Evolutionary conservation across 371 early-diverging fungal genomes (phyloP), one percentile per base, ranked within the genome.

Genomic region (Rhizomucor miehei): DNA sequence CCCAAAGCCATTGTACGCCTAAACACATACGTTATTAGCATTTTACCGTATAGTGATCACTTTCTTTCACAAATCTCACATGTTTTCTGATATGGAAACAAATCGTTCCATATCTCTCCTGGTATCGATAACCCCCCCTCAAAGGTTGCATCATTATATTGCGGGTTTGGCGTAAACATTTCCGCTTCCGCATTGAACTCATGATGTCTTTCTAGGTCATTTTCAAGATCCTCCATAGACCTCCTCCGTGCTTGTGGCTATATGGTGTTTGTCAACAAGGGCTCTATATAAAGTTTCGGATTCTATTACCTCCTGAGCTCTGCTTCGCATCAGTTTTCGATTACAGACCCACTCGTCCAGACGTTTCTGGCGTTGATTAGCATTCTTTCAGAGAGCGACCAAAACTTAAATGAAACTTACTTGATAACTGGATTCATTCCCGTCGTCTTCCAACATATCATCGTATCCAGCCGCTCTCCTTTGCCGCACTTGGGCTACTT

Each of bases 61-160:
- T 11, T 21, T 3, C 1, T 43, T 6, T 11, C 29, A 19, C 19
- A 29, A 29, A 5, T 29, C 29, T 61, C 69, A 71, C 86, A 84
- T 35, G 90, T 90, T 60, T 83, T 80, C 74, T 99, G 99, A 73
- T 99, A 97, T 25, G 89, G 91, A 65, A 97, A 93, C 6, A 99
- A 74, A 21, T 81, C 80, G n/a, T 71, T 67, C 79, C 88, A 89
- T 12, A 98, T 78, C 41, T 93, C 93, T 1, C 89, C 90, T 1
- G 99, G 97, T 13, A 96, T 80, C 3, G 63, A 64, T 51, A 81
- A 73, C 1, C 77, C 78, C n/a, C 67, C 74, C 4, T 83, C 82
- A 62, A 89, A 65, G 21, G 62, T 54, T 46, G 77, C 73, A 62
- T 93, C 94, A 2, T 76, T 63, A 38, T 73, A 70, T 6, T 44